Evolutionary conservation across 768 basidiomycete genomes (phyloP).

Genomic region (Tephrocybe sp.): DNA sequence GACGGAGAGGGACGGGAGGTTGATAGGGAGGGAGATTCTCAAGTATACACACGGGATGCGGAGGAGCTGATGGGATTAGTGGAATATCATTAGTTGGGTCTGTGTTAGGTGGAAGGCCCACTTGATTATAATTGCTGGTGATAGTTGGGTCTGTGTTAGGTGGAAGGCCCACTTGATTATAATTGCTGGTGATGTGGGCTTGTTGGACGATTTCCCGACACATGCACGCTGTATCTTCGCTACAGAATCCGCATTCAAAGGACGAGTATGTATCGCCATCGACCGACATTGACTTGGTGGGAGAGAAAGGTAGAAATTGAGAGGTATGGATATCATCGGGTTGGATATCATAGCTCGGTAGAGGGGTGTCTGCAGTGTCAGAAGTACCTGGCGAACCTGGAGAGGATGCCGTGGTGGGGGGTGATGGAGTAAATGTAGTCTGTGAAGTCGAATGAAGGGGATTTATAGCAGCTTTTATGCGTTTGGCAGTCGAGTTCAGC

Average conservation of each 20-base stretch:
- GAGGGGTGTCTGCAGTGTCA: constrained; percentile 30
- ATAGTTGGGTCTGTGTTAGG: constrained; percentile 22
- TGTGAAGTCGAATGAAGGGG: constrained; percentile 29
- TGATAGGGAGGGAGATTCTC: constrained; percentile 80
- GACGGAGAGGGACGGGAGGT: constrained; percentile 78
- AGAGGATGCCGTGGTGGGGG: constrained; percentile 51
- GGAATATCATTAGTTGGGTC: constrained; percentile 23
- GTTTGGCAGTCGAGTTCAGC: constrained; percentile 35
- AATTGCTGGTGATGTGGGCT: constrained; percentile 23
- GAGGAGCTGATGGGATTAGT: constrained; percentile 20
- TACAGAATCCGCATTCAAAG: constrained; percentile 77
- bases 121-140: constrained; percentile 23
- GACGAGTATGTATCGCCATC: constrained; percentile 35
- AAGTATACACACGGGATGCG: constrained; percentile 53
- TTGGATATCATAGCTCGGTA: constrained; percentile 29
- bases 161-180: constrained; percentile 20
- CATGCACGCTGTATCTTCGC: constrained; percentile 65
- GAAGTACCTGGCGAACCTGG: constrained; percentile 37
- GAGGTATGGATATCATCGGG: constrained; percentile 22
- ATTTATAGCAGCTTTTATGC: constrained; percentile 20
- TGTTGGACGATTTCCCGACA: constrained; percentile 70
- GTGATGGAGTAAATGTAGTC: constrained; percentile 37
- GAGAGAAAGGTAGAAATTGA: constrained; percentile 30
- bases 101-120: constrained; percentile 18
- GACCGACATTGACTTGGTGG: constrained; percentile 21